Conservation (phyloP, 169 alveolate species). For the Plasmodium chabaudi region DNA sequence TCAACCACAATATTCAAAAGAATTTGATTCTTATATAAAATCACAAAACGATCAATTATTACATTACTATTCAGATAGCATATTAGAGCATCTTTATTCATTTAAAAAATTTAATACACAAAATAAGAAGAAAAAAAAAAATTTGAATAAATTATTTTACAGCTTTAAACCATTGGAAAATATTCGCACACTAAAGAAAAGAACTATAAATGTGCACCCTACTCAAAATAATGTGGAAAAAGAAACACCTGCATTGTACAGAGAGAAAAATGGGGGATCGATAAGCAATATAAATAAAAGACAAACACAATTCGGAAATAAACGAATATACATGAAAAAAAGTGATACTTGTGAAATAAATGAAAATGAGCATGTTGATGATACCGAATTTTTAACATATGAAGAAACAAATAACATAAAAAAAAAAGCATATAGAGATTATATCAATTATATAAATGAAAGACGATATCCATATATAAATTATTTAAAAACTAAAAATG, state of each 20-base stretch:
- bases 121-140: slow-evolving; percentile 21
- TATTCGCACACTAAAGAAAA: slow-evolving; percentile 7
- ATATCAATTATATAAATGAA: slow-evolving; percentile 38
- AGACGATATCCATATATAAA: slow-evolving; percentile 66
- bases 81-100: background rate
- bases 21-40: background rate
- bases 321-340: too few relatives aligned
- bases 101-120: background rate
- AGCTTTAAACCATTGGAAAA: slow-evolving; percentile 31
- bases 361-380: background rate
- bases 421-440: slow-evolving; percentile 42
- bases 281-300: background rate
- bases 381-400: slow-evolving; percentile 23
- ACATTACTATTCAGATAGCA: slow-evolving; percentile 15
- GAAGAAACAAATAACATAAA: slow-evolving; percentile 62
- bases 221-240: too few relatives aligned
- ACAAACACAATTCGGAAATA: too few relatives aligned
- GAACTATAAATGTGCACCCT: background rate
- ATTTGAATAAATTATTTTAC: slow-evolving; percentile 40
- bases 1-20: background rate
- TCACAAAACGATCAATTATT: slow-evolving; percentile 3
- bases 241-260: background rate
- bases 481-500: slow-evolving; percentile 49
- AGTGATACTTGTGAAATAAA: background rate
- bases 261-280: background rate